A percentile compares a stretch with the other conserved stretches of the same genome.
Evolutionary conservation across 495 filamentous ascomycete species (phyloP).

Genomic region (Gamarada debralockiae): DNA sequence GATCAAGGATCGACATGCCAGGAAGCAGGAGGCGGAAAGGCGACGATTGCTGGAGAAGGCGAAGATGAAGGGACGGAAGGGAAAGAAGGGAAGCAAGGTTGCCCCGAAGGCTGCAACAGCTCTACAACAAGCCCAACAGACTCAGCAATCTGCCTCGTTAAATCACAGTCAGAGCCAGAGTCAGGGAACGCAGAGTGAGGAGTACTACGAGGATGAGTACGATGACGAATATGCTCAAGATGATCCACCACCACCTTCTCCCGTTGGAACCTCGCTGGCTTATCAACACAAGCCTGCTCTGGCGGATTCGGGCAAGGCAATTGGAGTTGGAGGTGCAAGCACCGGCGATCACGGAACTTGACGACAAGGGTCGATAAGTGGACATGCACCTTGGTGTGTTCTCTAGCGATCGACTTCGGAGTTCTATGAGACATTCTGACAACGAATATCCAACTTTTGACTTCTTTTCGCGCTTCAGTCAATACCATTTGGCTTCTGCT

Average conservation of each 20-base stretch:
- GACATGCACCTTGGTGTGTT: no score
- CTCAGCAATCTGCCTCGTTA: conserved; percentile 39
- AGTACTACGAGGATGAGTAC: conserved; percentile 50
- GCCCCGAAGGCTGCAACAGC: conserved; percentile 49
- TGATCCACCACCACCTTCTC: conserved; percentile 21
- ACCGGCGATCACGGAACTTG: no score
- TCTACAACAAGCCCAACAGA: conserved; percentile 32
- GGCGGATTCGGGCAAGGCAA: neutral
- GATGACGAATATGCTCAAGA: conserved; percentile 43
- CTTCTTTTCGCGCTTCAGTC: no score
- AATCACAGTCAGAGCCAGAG: conserved; percentile 30
- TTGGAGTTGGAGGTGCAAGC: neutral
- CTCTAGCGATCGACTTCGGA: no score
- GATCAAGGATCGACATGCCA: conserved; percentile 84
- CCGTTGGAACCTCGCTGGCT: neutral
- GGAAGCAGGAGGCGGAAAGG: conserved; percentile 77
- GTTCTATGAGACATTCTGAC: no score
- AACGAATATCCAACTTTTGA: no score
- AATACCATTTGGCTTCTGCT: no score
- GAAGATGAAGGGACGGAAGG: conserved; percentile 89
- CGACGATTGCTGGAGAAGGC: conserved; percentile 85
- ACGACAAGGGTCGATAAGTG: no score
- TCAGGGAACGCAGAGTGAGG: conserved; percentile 47
- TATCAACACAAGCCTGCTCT: neutral
- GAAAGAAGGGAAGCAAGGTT: conserved; percentile 62